Base-by-base conservation (phyloP, 2,329 filamentous ascomycete genomes). In the Venturia nashicola region DNA sequence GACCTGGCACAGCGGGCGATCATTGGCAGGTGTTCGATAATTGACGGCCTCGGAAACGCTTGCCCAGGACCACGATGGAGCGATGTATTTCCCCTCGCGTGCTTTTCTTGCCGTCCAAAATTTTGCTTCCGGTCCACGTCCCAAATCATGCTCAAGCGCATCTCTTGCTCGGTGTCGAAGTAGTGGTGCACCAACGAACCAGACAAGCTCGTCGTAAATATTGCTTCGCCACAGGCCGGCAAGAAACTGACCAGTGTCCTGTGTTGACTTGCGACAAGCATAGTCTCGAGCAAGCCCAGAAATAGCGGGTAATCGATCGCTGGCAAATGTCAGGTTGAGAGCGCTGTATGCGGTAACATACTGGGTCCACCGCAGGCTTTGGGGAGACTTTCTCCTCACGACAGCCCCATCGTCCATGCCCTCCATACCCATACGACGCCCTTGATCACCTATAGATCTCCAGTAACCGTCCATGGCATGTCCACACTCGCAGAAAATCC, bases 41-140 rank as follows among this genome's bases (percentile, higher is more conserved):
- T 14, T 62, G 40, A 62, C 27, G 23, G 61, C 18, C 14, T 51
- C 61, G 16, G 42, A 48, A 8, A 64, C 46, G 34, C 62, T 65
- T 20, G 43, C 59, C 63, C 63, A 65, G 5, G 63, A 65, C 63
- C 63, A 65, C 32, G 59, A 64, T 5, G 63, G 63, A 4, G 63
- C 63, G 8, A 64, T 8, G 20, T 64, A 64, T n/a, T 48, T 20
- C 18, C 32, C 9, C 43, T 36, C 16, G 2, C 46, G 42, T 18
- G 20, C 39, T 32, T 23, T 34, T 36, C 55, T 43, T 16, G 32
- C 34, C 14, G 43, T 62, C 59, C 27, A 32, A 14, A 46, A 39
- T 12, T 39, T 46, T 14, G 42, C 32, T 5, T 46, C 61, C 27
- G 27, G 27, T 27, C 27, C 27, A 27, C 27, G 27, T 27, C 27